phyloP scores from a whole-genome alignment of 169 alveolate genomes.

The Plasmodium cynomolgi region DNA sequence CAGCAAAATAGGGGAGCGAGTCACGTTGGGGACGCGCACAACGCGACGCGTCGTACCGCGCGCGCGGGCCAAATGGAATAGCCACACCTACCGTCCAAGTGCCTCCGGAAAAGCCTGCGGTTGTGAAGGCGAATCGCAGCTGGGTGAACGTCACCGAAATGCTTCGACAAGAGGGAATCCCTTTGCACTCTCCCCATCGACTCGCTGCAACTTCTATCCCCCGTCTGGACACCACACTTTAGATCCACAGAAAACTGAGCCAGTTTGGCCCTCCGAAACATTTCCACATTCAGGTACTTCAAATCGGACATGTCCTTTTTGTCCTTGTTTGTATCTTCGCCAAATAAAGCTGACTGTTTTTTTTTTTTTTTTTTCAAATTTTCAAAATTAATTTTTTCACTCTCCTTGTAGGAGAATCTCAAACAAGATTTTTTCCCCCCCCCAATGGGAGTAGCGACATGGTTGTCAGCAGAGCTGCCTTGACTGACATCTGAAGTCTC shows the following conservation, averaged over 20 bases:
- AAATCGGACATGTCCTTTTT: not conserved
- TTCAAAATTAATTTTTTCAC: slow-evolving; percentile 3
- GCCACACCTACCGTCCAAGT: slow-evolving; percentile 21
- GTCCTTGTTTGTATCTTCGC: not conserved
- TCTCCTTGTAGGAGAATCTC: slow-evolving; percentile 18
- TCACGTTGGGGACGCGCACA: not conserved
- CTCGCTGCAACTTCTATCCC: not conserved
- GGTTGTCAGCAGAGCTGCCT: not conserved
- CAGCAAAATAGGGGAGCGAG: not conserved
- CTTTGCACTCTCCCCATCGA: not conserved
- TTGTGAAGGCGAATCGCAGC: slow-evolving; percentile 62
- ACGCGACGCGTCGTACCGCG: not conserved
- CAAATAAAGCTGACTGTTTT: not conserved
- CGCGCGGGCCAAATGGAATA: not conserved
- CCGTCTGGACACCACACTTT: not conserved
- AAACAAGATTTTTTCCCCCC: slow-evolving; percentile 17
- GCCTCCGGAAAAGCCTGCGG: slow-evolving; percentile 26
- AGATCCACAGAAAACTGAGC: not conserved
- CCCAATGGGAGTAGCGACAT: not conserved
- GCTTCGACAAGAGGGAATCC: not conserved
- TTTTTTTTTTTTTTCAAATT: slow-evolving; percentile 41
- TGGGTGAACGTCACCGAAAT: slow-evolving; percentile 22
- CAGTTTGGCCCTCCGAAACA: slow-evolving; percentile 10
- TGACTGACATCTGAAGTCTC: not conserved
- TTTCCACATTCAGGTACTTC: slow-evolving; percentile 29